Base-by-base conservation (phyloP, 2,329 filamentous ascomycete species). In the Mariannaea sp. region DNA sequence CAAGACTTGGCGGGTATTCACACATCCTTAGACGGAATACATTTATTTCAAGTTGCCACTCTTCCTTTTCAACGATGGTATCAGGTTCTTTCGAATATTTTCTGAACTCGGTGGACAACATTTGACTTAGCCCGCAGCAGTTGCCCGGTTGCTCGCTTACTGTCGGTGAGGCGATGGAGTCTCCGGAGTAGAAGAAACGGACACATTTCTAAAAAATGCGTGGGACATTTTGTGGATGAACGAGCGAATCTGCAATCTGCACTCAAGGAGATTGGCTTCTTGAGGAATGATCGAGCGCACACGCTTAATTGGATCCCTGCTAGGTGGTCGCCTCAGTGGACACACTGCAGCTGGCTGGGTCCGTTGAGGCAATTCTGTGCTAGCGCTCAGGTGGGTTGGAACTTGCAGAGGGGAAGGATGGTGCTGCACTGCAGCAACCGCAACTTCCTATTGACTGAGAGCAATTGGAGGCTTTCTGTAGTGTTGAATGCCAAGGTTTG, bases 361-460 rank as follows among this genome's bases (percentile, higher is more conserved):
- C 55, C 55, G 45, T 50, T 54, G 50, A 54, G 45, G 35, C 26
- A 45, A 56, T 53, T 53, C 14, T 26, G 39, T 39, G 42, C 22
- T 51, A 46, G 39, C 39, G 53, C 36, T 36, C 36, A 42, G 10
- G 10, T 27, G 35, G 22, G 19, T 36, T 40, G 5, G 14, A 19
- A 39, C n/a, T 5, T 40, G n/a, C 35, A 10, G 29, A 36, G 27
- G 13, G n/a, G 16, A 24, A 22, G 8, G 13, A 19, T 19, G 14
- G 35, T 43, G 50, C 29, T 24, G 39, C 39, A 17, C 17, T 38
- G 19, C 5, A 38, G 32, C 35, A 43, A 40, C 30, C 7, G 26
- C 6, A 29, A n/a, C n/a, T n/a, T n/a, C n/a, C n/a, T n/a, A n/a
- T 24, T 35, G 13, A 24, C 32, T 30, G 36, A 30, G 44, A 45